A percentile compares a stretch with the other conserved stretches of the same genome.
Conservation (phyloP, 1,139 yeast species). For the Yamadazyma atmosphaerica region DNA sequence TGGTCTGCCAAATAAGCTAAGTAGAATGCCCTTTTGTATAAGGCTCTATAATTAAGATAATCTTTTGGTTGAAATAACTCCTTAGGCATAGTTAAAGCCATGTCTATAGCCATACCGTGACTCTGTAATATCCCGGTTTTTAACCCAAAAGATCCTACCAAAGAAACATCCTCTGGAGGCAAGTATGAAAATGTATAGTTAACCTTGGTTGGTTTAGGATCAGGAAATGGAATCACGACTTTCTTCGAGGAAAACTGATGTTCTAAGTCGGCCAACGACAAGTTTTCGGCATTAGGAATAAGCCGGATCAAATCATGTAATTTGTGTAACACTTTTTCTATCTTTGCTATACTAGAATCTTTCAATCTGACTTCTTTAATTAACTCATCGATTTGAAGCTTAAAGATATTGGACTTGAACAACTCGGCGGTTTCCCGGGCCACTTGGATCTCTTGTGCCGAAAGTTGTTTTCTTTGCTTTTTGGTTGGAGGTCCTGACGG, state of each 20-base stretch:
- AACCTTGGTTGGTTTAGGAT: conserved; percentile 73
- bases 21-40: conserved; percentile 87
- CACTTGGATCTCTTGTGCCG: conserved; percentile 85
- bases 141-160: conserved; percentile 88
- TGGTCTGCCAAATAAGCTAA: conserved; percentile 73
- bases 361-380: conserved; percentile 75
- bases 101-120: conserved; percentile 66
- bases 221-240: conserved; percentile 80
- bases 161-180: conserved; percentile 74
- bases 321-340: conserved; percentile 78
- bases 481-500: conserved; percentile 22
- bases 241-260: conserved; percentile 45
- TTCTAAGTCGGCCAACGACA: conserved; percentile 56
- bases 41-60: conserved; percentile 82
- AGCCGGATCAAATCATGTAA: conserved; percentile 68
- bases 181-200: conserved; percentile 71
- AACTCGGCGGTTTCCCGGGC: conserved; percentile 93
- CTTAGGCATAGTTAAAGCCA: conserved; percentile 79
- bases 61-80: conserved; percentile 80
- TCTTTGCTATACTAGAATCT: conserved; percentile 61
- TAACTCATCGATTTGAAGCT: conserved; percentile 89
- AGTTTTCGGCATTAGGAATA: conserved; percentile 54
- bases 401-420: conserved; percentile 92
- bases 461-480: conserved; percentile 42
- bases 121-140: conserved; percentile 63